Base-by-base conservation (phyloP, 805 yeast genomes). In the Middelhovenomyces tepae region DNA sequence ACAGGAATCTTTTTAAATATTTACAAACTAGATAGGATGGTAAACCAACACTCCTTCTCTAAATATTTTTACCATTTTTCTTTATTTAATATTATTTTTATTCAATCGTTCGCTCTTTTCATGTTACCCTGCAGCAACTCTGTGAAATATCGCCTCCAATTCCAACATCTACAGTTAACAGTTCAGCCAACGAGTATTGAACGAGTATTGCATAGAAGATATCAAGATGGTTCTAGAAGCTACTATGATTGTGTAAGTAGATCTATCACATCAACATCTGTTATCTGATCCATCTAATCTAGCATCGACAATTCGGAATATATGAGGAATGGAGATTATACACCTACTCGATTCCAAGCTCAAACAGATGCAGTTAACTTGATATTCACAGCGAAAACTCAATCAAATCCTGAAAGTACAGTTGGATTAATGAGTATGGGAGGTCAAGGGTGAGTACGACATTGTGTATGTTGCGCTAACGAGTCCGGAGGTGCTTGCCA, bases 261-360 rank as follows among this genome's bases (percentile, higher is more conserved):
- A n/a, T 13, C 8, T 9, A 16, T 4, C 23, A 22, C 13, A 8
- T 7, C 20, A 22, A 11, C 11, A 16, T 21, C 25, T 34, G 13
- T 27, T 7, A 10, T 27, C 16, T 7, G 15, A 17, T 7, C 27
- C 16, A 13, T 15, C n/a, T 18, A 10, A 23, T 18, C 10, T 28
- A 57, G 62, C 51, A 72, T 91, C 53, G 99, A 91, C 66, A 89
- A 86, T 67, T 85, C 95, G 33, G 98, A 91, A 63, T 89, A 70
- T 59, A 82, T 87, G 74, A 71, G 98, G 51, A 91, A 91, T 55
- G 98, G 97, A 20, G 98, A 91, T 57, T 91, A 78, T 51, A 70
- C 82, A 22, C 75, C 93, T 11, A 78, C 87, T 10, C 71, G 98
- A 50, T 87, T 77, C 54, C 93, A 82, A 43, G 95, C 97, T 1